Base-by-base conservation (phyloP, 768 basidiomycete species). In the Galerina sulciceps region DNA sequence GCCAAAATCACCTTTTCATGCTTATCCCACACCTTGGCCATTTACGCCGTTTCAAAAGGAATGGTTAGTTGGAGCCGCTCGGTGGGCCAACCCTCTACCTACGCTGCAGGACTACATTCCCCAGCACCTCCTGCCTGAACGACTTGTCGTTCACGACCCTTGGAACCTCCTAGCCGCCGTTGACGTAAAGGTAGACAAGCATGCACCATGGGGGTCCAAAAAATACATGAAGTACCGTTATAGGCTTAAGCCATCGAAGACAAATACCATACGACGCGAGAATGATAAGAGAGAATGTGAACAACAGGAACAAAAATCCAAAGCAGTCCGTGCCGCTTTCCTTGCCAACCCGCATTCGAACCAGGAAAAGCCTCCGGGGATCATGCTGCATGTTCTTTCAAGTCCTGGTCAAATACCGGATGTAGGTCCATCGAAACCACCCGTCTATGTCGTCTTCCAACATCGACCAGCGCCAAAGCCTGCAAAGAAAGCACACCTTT, bases 401-500 rank as follows among this genome's bases (percentile, higher is more conserved):
- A 31, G 8, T 31, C 26, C 26, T 31, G 8, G 8, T 31, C 26
- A 31, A 31, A 31, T 31, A 31, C 26, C 8, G 26, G 26, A 31
- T 31, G 26, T 10, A 15, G 67, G 67, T 13, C 71, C 67, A 11
- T 50, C 59, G 23, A 60, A 66, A n/a, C 73, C 71, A 1, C 66
- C 57, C 41, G 53, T 77, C 35, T 76, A 66, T 40, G 68, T 75
- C 13, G 46, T 71, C 0, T 67, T 69, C 37, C 69, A 68, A 10
- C 70, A 71, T 11, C 68, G 64, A 36, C 69, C 71, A 0, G 60
- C 58, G 2, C 61, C 40, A 17, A 53, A 67, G 36, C n/a, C 68
- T 13, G 44, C 69, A 9, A 69, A 69, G 20, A 76, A 75, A 47
- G 81, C 78, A 1, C 83, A 86, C 64, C 70, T 86, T 14, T 82